A percentile compares a stretch with the other conserved stretches of the same genome.
Evolutionary conservation across 2,329 filamentous ascomycete genomes (phyloP).

Genomic region (Pseudocercospora ulei): DNA sequence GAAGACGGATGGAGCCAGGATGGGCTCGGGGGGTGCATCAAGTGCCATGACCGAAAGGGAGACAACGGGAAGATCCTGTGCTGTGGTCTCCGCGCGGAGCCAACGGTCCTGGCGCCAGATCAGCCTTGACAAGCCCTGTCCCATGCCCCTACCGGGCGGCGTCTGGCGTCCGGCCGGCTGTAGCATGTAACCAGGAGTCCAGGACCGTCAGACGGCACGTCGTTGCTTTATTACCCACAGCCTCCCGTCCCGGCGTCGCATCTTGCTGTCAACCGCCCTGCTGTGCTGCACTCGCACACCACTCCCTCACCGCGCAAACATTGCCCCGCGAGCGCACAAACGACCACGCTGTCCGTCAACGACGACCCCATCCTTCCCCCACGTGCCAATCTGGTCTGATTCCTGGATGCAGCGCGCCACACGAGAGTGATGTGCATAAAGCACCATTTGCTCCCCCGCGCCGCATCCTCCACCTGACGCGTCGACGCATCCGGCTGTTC

Average conservation of each 20-base stretch:
- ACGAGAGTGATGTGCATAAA: too few species aligned
- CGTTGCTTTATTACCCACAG: slow-evolving; percentile 14
- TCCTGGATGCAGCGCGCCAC: too few species aligned
- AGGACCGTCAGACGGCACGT: slow-evolving; percentile 3
- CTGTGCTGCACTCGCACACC: too few species aligned
- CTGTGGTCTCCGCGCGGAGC: too few species aligned
- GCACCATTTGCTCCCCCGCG: neutral
- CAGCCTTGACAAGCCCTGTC: slow-evolving; percentile 10
- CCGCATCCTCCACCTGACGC: too few species aligned
- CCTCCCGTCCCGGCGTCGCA: slow-evolving; percentile 11
- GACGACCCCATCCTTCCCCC: too few species aligned
- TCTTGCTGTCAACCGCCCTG: slow-evolving; percentile 8
- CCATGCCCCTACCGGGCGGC: slow-evolving; percentile 9
- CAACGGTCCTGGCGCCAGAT: slow-evolving; percentile 5
- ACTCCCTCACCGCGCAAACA: too few species aligned
- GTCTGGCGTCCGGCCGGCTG: too few species aligned
- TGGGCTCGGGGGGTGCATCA: slow-evolving; percentile 12
- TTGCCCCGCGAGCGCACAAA: too few species aligned
- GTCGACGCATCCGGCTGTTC: slow-evolving; percentile 6
- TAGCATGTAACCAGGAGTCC: slow-evolving; percentile 6
- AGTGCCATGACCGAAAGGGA: slow-evolving; percentile 1
- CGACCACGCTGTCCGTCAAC: too few species aligned
- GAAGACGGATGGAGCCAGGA: slow-evolving; percentile 12
- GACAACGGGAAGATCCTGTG: slow-evolving; percentile 11
- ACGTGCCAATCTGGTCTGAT: too few species aligned